Conservation (phyloP, 2,329 filamentous ascomycete genomes). For the Calonectria pauciramosa region DNA sequence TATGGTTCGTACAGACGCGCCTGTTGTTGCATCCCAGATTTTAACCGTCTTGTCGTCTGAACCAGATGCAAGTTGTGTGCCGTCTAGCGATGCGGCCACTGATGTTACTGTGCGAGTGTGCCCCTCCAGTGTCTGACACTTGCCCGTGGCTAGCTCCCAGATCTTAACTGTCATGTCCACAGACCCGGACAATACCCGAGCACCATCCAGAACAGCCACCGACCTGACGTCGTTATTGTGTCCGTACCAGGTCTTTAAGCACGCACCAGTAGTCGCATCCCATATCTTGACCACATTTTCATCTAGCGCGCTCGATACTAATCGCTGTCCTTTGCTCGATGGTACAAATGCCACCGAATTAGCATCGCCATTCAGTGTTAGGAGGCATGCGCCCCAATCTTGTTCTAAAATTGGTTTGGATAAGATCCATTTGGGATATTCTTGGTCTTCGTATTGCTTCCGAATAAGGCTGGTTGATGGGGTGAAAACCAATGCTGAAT, state of each 20-base stretch:
- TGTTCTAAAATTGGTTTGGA: neutral
- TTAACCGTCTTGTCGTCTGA: neutral
- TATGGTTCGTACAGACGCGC: neutral
- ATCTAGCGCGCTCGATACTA: too few relatives aligned
- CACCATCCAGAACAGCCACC: too few relatives aligned
- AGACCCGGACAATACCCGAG: too few relatives aligned
- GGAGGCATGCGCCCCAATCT: neutral
- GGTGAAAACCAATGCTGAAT: slow-evolving; percentile 4
- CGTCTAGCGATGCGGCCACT: neutral
- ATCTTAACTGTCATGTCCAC: too few relatives aligned
- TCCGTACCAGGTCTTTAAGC: neutral
- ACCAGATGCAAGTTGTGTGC: neutral
- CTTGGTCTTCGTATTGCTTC: neutral
- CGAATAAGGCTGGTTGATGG: slow-evolving; percentile 1
- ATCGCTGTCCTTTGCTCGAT: too few relatives aligned
- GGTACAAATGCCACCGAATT: too few relatives aligned
- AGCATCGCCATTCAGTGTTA: neutral
- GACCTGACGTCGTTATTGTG: neutral
- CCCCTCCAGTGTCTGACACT: too few relatives aligned
- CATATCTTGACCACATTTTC: too few relatives aligned
- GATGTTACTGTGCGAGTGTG: too few relatives aligned
- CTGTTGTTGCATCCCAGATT: neutral
- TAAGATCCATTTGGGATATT: neutral
- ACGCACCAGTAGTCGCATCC: too few relatives aligned
- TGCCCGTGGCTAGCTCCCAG: too few relatives aligned